Conservation (phyloP, 2,329 filamentous ascomycete genomes). For the Fusarium sp. region DNA sequence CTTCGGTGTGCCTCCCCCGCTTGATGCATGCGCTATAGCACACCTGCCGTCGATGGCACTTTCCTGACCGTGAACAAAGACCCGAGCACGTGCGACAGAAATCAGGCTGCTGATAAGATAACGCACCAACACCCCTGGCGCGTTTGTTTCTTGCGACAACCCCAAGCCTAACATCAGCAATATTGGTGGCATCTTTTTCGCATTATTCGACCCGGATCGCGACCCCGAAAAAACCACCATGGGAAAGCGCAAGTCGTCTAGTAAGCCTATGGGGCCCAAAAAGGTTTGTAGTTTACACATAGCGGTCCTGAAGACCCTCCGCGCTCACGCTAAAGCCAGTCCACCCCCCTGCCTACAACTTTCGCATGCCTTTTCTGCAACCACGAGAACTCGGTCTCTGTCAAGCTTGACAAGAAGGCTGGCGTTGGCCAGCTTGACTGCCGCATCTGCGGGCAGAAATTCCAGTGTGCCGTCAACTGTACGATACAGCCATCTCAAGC, state of each 20-base stretch:
- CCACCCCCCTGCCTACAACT: constrained; percentile 80
- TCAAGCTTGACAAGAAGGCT: constrained; percentile 94
- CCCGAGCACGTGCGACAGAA: constrained; percentile 41
- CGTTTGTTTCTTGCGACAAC: constrained; percentile 26
- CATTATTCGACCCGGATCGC: constrained; percentile 23
- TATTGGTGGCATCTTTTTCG: constrained; percentile 34
- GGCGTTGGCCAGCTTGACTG: constrained; percentile 88
- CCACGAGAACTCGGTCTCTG: constrained; percentile 90
- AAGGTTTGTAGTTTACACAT: constrained; percentile 68
- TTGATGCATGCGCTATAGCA: constrained; percentile 38
- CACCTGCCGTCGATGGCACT: constrained; percentile 11
- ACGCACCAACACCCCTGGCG: constrained; percentile 27
- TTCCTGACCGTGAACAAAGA: constrained; percentile 7
- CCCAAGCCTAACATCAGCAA: constrained; percentile 43
- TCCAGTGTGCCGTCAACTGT: constrained; percentile 96
- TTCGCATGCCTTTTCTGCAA: constrained; percentile 99
- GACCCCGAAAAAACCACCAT: constrained; percentile 53
- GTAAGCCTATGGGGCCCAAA: constrained; percentile 84
- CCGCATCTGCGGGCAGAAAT: constrained; percentile 93
- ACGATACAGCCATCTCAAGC: constrained; percentile 46
- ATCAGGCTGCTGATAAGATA: constrained; percentile 42
- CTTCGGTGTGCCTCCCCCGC: constrained; percentile 30
- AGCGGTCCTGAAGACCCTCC: background rate
- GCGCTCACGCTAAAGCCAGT: constrained; percentile 54
- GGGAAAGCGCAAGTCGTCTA: constrained; percentile 96